A percentile compares a stretch with the other conserved stretches of the same genome.
These are phyloP conservation scores for Colletotrichum sp. DNA, from an alignment of 2,329 filamentous ascomycete species.

Conservation along the genomic window DNA sequence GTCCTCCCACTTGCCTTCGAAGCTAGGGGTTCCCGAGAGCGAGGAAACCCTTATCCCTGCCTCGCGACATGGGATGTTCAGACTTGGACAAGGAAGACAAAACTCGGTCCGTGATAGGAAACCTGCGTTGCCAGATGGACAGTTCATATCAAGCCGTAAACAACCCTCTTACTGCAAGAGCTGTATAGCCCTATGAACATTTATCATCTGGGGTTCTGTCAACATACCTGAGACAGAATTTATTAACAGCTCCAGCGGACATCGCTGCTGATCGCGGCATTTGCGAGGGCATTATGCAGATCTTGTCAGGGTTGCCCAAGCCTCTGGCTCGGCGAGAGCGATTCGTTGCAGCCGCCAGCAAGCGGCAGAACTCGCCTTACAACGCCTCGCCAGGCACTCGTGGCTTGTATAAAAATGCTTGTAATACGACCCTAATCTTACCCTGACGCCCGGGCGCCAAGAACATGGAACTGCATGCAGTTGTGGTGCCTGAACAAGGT, in stretches of 20 bases:
- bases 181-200: not conserved
- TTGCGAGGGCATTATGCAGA: not conserved
- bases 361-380: not conserved
- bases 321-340: not conserved
- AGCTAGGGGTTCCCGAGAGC: not conserved
- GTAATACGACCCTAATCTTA: conserved; percentile 16
- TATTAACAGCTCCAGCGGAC: not conserved
- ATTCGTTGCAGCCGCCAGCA: not conserved
- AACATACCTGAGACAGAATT: conserved; percentile 6
- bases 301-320: not conserved
- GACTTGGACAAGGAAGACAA: not conserved
- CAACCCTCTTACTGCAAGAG: not conserved
- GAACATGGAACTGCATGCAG: not conserved
- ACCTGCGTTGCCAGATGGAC: not conserved
- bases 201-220: not conserved
- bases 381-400: conserved; percentile 5
- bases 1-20: not conserved
- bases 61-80: not conserved
- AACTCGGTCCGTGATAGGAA: not conserved
- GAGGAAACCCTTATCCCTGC: not conserved
- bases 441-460: not conserved
- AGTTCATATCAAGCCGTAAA: not conserved
- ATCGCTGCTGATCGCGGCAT: conserved; percentile 6
- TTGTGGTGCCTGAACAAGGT: conserved; percentile 6
- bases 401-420: not conserved